Percentiles rank a stretch among this genome's conserved stretches.
phyloP scores from a whole-genome alignment of 306 rosid species.

The Hippophae tibetana region DNA sequence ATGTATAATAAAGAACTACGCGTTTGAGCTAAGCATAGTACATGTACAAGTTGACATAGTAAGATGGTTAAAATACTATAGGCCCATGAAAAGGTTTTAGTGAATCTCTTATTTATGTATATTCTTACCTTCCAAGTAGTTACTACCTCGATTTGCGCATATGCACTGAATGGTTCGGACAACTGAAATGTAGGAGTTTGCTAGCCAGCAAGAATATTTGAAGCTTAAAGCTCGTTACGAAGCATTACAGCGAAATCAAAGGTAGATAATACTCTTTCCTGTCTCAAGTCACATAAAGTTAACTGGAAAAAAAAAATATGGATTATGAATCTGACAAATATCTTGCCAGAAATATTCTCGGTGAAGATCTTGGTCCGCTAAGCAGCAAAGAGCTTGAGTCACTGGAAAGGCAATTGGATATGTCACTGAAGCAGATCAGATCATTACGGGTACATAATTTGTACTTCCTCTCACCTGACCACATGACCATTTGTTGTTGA shows the following conservation, averaged over 20 bases:
- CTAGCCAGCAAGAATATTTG: conserved; percentile 96
- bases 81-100: too few species aligned
- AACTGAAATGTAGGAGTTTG: conserved; percentile 50
- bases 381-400: conserved; percentile 87
- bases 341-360: conserved; percentile 64
- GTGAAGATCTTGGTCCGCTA: conserved; percentile 91
- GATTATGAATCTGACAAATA: neutral
- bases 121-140: too few species aligned
- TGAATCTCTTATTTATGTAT: too few species aligned
- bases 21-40: too few species aligned
- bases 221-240: conserved; percentile 95
- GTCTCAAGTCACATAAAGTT: neutral
- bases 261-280: conserved; percentile 32
- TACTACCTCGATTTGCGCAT: neutral
- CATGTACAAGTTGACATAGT: too few species aligned
- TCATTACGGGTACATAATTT: conserved; percentile 59
- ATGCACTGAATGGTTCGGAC: neutral
- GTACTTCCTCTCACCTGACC: neutral
- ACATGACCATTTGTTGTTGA: neutral
- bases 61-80: too few species aligned
- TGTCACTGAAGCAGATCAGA: conserved; percentile 86
- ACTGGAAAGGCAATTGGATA: conserved; percentile 91
- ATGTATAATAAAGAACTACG: too few species aligned
- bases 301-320: neutral
- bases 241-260: conserved; percentile 70